A percentile compares a stretch with the other conserved stretches of the same genome.
Evolutionary conservation across 2,329 filamentous ascomycete species (phyloP).

Genomic region (Diaporthe sp.): DNA sequence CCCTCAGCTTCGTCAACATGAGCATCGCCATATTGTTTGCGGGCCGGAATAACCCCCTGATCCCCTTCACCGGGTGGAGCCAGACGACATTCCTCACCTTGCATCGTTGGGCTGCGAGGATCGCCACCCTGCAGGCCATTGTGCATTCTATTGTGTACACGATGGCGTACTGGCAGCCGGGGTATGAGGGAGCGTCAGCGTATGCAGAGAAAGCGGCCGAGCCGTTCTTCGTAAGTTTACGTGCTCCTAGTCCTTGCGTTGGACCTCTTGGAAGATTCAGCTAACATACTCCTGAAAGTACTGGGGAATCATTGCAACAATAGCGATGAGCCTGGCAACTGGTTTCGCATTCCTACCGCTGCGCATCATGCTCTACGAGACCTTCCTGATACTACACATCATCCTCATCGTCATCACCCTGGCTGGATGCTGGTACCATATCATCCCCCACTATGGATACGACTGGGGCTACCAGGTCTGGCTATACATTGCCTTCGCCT

Average conservation of each 20-base stretch:
- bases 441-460: constrained; percentile 21
- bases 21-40: constrained; percentile 77
- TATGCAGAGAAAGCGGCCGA: constrained; percentile 17
- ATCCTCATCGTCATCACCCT: constrained; percentile 64
- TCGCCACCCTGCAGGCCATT: constrained; percentile 73
- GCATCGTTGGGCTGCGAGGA: constrained; percentile 75
- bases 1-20: constrained; percentile 75
- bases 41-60: constrained; percentile 75
- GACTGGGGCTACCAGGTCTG: constrained; percentile 27
- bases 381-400: constrained; percentile 66
- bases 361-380: constrained; percentile 59
- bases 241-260: too few species aligned
- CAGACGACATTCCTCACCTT: constrained; percentile 77
- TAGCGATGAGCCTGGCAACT: constrained; percentile 61
- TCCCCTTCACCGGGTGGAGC: constrained; percentile 79
- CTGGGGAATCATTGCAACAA: constrained; percentile 52
- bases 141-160: constrained; percentile 71
- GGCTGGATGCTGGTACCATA: constrained; percentile 46
- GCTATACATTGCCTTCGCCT: constrained; percentile 20
- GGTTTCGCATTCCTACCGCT: constrained; percentile 60
- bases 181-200: not conserved
- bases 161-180: constrained; percentile 12
- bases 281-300: not conserved
- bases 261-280: too few species aligned
- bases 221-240: constrained; percentile 1